phyloP scores from a whole-genome alignment of 495 filamentous ascomycete species.

The Copromyces sp. region DNA sequence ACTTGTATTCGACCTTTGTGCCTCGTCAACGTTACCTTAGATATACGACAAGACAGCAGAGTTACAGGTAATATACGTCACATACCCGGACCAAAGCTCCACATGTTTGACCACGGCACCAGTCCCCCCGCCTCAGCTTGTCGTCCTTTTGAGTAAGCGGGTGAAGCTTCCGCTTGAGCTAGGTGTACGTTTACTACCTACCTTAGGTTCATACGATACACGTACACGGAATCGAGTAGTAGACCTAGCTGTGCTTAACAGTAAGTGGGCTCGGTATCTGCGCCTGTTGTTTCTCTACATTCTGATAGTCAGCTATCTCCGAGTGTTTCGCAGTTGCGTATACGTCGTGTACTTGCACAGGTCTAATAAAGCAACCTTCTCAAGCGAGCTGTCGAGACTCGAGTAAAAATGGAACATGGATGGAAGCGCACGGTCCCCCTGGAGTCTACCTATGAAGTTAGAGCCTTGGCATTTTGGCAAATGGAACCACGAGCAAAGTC shows the following conservation, averaged over 20 bases:
- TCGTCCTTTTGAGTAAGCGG: background rate
- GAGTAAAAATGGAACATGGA: background rate
- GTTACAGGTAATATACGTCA: background rate
- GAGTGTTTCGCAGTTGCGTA: background rate
- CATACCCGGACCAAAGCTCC: background rate
- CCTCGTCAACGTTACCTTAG: background rate
- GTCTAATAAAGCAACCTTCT: background rate
- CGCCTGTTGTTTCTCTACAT: background rate
- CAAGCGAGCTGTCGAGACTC: background rate
- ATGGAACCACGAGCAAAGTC: background rate
- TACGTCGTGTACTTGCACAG: background rate
- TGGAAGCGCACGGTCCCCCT: background rate
- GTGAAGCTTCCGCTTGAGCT: background rate
- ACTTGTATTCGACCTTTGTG: background rate
- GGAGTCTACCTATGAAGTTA: background rate
- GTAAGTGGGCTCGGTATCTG: background rate
- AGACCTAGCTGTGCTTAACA: background rate
- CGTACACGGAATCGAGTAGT: background rate
- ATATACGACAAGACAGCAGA: background rate
- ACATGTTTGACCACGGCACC: background rate
- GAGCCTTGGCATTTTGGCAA: background rate
- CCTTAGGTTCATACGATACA: background rate
- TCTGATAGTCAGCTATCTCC: background rate
- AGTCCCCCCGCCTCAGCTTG: background rate
- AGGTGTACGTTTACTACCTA: background rate